These are phyloP conservation scores for Polychytrium aggregatum DNA, from an alignment of 192 early-diverging fungal genomes.

Conservation along the genomic window DNA sequence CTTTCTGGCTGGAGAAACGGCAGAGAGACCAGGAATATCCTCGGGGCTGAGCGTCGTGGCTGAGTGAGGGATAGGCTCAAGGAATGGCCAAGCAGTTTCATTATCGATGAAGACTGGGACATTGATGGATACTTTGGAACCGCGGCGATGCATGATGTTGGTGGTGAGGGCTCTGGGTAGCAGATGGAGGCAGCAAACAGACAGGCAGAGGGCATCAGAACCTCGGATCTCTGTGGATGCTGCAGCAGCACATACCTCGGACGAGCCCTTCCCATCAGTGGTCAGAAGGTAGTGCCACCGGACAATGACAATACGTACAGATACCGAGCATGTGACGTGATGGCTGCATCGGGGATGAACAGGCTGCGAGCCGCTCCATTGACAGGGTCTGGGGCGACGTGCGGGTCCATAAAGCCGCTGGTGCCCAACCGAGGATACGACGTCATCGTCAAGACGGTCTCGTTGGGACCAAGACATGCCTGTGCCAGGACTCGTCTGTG, in stretches of 20 bases:
- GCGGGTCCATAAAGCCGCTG: constrained; percentile 60
- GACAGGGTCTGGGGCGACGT: constrained; percentile 36
- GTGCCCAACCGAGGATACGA: constrained; percentile 86
- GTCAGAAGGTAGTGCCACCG: too few species aligned
- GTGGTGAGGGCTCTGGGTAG: constrained; percentile 62
- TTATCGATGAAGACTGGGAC: constrained; percentile 88
- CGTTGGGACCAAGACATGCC: constrained; percentile 51
- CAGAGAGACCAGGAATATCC: constrained; percentile 10
- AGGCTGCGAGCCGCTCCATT: constrained; percentile 61
- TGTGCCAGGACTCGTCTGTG: constrained; percentile 59
- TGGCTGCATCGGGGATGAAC: constrained; percentile 88
- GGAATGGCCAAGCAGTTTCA: constrained; percentile 82
- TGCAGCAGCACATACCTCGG: too few species aligned
- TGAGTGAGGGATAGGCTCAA: constrained; percentile 58
- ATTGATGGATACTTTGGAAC: constrained; percentile 90
- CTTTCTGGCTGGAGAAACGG: constrained; percentile 51
- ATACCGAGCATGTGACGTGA: constrained; percentile 91
- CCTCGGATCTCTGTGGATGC: neutral
- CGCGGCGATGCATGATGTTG: constrained; percentile 89
- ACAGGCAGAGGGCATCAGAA: too few species aligned
- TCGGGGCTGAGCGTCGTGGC: constrained; percentile 15
- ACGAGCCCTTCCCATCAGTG: too few species aligned
- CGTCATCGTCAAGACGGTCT: constrained; percentile 69
- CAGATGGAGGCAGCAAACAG: neutral
- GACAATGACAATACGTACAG: constrained; percentile 29